These are phyloP conservation scores for Naganishia antarctica DNA, from an alignment of 768 basidiomycete genomes.

Conservation along the genomic window DNA sequence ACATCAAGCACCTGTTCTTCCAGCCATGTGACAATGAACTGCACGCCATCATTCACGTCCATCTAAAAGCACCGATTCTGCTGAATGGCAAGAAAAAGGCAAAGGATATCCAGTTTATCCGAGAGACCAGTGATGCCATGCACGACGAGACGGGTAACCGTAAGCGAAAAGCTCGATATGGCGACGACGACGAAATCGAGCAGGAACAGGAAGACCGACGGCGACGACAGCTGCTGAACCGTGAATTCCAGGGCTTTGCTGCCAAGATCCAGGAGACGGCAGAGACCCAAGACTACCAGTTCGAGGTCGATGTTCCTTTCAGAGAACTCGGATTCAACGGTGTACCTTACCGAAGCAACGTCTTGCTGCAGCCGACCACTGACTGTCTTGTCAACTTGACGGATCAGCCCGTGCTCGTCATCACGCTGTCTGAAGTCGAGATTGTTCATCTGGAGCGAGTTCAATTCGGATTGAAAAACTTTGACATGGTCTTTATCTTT, in stretches of 20 bases:
- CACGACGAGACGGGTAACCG: conserved; percentile 99
- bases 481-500: conserved; percentile 95
- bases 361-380: conserved; percentile 88
- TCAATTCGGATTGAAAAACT: conserved; percentile 91
- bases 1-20: conserved; percentile 98
- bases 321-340: conserved; percentile 93
- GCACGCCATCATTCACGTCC: conserved; percentile 86
- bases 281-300: conserved; percentile 62
- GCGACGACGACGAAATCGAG: conserved; percentile 98
- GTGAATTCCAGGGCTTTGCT: conserved; percentile 87
- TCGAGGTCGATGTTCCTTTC: conserved; percentile 96
- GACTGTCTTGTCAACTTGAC: conserved; percentile 93
- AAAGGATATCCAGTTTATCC: conserved; percentile 97
- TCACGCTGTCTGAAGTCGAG: conserved; percentile 90
- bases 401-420: conserved; percentile 91
- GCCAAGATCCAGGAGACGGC: conserved; percentile 90
- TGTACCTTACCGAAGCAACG: conserved; percentile 92
- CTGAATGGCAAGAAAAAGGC: conserved; percentile 94
- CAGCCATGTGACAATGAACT: conserved; percentile 97
- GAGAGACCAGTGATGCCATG: conserved; percentile 93
- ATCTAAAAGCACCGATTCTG: conserved; percentile 92
- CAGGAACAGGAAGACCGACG: conserved; percentile 96
- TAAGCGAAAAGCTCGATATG: conserved; percentile 92
- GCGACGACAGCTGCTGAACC: conserved; percentile 80
- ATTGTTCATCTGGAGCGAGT: conserved; percentile 95